These are phyloP conservation scores for Aquilaria agallochum DNA, from an alignment of 441 rosid species.

Conservation along the genomic window DNA sequence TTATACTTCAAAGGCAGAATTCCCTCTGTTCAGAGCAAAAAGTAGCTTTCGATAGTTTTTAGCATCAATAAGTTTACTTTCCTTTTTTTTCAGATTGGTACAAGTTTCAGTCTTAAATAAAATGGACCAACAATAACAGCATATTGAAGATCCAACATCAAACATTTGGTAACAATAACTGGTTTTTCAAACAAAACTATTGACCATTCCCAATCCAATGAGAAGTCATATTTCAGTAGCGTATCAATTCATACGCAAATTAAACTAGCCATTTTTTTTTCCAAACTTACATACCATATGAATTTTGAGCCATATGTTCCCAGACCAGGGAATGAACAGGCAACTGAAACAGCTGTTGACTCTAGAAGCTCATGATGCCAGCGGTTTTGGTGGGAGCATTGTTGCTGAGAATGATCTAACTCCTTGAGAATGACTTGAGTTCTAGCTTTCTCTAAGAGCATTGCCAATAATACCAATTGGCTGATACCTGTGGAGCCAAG, in stretches of 20 bases:
- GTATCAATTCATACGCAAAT: background rate
- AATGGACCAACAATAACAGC: too few relatives aligned
- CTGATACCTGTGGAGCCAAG: conserved; percentile 29
- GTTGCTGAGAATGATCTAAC: conserved; percentile 25
- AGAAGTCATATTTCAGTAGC: too few relatives aligned
- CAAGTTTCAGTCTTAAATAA: too few relatives aligned
- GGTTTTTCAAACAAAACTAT: too few relatives aligned
- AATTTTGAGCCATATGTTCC: conserved; percentile 49
- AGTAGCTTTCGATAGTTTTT: too few relatives aligned
- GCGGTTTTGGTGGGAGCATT: conserved; percentile 43
- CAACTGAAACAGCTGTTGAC: conserved; percentile 58
- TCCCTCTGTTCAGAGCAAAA: too few relatives aligned
- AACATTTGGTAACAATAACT: too few relatives aligned
- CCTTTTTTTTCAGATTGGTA: too few relatives aligned
- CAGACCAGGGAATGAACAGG: conserved; percentile 39
- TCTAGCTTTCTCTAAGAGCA: conserved; percentile 74
- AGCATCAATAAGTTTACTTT: too few relatives aligned
- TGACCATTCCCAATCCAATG: too few relatives aligned
- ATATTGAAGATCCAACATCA: too few relatives aligned
- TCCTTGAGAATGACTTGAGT: conserved; percentile 43
- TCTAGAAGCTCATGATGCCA: conserved; percentile 91
- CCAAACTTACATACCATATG: conserved; percentile 56
- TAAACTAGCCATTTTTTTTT: conserved; percentile 10
- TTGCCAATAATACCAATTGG: conserved; percentile 39
- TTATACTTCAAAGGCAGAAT: too few relatives aligned